Evolutionary conservation across 768 basidiomycete species (phyloP).

Genomic region (Lactifluus subvellereus): DNA sequence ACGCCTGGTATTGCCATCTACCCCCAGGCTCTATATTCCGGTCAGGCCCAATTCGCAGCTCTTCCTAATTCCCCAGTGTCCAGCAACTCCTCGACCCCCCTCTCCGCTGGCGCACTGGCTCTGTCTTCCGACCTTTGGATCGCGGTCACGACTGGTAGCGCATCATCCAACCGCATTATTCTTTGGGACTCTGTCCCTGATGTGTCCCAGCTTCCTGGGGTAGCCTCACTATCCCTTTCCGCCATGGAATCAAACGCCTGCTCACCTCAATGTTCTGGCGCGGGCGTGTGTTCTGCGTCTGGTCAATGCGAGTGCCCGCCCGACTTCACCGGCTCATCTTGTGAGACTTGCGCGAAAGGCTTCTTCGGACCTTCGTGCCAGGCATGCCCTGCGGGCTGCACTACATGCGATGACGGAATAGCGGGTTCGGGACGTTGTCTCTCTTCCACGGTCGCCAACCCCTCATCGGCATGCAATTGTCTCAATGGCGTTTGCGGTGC

Average conservation of each 20-base stretch:
- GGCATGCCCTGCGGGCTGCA: slow-evolving; percentile 63
- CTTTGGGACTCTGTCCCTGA: slow-evolving; percentile 81
- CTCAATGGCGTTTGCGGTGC: slow-evolving; percentile 69
- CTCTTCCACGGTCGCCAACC: slow-evolving; percentile 41
- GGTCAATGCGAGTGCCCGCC: slow-evolving; percentile 67
- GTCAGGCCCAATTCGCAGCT: slow-evolving; percentile 51
- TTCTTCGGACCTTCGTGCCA: slow-evolving; percentile 73
- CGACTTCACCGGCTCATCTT: slow-evolving; percentile 73
- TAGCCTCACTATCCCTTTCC: slow-evolving; percentile 49
- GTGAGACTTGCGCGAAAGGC: slow-evolving; percentile 69
- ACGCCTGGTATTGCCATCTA: slow-evolving; percentile 63
- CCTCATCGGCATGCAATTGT: slow-evolving; percentile 71
- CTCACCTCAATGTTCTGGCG: slow-evolving; percentile 66
- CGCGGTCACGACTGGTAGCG: slow-evolving; percentile 50
- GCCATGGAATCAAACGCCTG: slow-evolving; percentile 71
- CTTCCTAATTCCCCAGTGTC: slow-evolving; percentile 46
- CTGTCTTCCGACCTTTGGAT: slow-evolving; percentile 68
- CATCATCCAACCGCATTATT: slow-evolving; percentile 46
- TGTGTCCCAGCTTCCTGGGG: slow-evolving; percentile 57
- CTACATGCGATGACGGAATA: slow-evolving; percentile 72
- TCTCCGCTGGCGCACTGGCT: slow-evolving; percentile 56
- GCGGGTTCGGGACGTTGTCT: slow-evolving; percentile 73
- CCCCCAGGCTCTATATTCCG: slow-evolving; percentile 55
- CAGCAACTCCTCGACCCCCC: slow-evolving; percentile 36
- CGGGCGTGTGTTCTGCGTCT: slow-evolving; percentile 63